Evolutionary conservation across 2,329 filamentous ascomycete species (phyloP).

Genomic region (Graphiopsis chlorocephala): DNA sequence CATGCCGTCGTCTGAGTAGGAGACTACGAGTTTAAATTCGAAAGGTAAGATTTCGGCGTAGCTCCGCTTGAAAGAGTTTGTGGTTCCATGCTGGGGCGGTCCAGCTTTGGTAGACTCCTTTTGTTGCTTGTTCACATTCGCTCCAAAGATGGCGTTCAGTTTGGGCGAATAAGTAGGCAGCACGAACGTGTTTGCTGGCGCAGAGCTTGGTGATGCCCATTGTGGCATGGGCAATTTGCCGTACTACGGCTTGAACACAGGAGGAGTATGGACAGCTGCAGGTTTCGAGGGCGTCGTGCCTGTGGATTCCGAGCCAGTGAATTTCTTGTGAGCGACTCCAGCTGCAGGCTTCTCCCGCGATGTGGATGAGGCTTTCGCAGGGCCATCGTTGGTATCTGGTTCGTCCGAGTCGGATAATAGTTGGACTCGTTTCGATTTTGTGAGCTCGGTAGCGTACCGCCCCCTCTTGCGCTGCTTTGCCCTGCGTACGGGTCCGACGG

Average conservation of each 20-base stretch:
- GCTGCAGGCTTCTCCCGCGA: not conserved
- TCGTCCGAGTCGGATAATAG: not conserved
- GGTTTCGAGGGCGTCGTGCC: not conserved
- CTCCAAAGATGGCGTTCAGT: too few relatives aligned
- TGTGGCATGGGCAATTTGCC: not conserved
- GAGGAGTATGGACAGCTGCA: not conserved
- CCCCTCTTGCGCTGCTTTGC: not conserved
- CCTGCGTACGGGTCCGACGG: not conserved
- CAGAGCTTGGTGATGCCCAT: not conserved
- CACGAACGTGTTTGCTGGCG: not conserved
- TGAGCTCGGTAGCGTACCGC: not conserved
- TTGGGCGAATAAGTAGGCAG: not conserved
- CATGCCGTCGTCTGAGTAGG: not conserved
- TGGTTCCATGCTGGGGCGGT: not conserved
- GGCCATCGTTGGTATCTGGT: not conserved
- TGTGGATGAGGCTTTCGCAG: not conserved
- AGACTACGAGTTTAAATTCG: slow-evolving; percentile 9
- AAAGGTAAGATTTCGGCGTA: slow-evolving; percentile 1
- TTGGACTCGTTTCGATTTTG: not conserved
- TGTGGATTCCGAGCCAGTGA: not conserved
- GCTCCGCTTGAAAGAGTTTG: not conserved
- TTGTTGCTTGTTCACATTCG: not conserved
- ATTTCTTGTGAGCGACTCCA: not conserved
- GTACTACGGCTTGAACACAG: not conserved
- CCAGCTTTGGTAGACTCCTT: not conserved